A percentile compares a stretch with the other conserved stretches of the same genome.
Evolutionary conservation across 2,329 filamentous ascomycete genomes (phyloP).

Genomic region (Paecilomyces sp.): DNA sequence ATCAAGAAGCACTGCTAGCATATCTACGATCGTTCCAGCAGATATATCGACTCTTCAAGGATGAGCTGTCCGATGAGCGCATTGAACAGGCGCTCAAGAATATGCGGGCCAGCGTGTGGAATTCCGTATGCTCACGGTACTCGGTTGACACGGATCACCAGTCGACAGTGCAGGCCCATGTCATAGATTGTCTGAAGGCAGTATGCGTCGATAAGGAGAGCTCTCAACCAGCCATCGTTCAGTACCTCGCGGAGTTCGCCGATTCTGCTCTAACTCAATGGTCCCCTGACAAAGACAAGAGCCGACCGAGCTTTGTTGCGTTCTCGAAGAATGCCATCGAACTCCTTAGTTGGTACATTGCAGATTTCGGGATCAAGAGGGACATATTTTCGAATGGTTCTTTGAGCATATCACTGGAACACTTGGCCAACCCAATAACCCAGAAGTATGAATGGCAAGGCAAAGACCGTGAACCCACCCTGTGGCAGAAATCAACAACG

Average conservation of each 20-base stretch:
- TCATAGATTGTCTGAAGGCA: conserved; percentile 26
- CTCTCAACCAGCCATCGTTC: conserved; percentile 28
- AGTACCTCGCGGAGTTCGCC: conserved; percentile 59
- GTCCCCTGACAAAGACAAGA: conserved; percentile 27
- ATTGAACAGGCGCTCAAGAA: conserved; percentile 64
- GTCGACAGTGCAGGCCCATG: conserved; percentile 27
- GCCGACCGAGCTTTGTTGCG: conserved; percentile 76
- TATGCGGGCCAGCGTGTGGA: conserved; percentile 62
- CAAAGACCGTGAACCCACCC: conserved; percentile 60
- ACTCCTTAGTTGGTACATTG: conserved; percentile 47
- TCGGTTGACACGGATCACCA: conserved; percentile 32
- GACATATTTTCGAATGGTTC: conserved; percentile 65
- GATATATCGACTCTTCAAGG: conserved; percentile 67
- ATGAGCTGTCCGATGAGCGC: conserved; percentile 54
- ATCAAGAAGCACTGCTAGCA: conserved; percentile 77
- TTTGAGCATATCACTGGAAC: conserved; percentile 56
- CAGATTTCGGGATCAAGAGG: conserved; percentile 41
- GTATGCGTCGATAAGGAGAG: conserved; percentile 30
- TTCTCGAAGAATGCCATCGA: conserved; percentile 77
- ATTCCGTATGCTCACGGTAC: conserved; percentile 50
- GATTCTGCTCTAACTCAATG: conserved; percentile 47
- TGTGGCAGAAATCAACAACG: conserved; percentile 76
- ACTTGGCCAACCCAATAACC: conserved; percentile 62
- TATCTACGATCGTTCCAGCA: conserved; percentile 71
- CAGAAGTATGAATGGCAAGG: conserved; percentile 75